These are phyloP conservation scores for Fraxinus baroniana DNA, from an alignment of 305 asterid genomes.

Conservation along the genomic window DNA sequence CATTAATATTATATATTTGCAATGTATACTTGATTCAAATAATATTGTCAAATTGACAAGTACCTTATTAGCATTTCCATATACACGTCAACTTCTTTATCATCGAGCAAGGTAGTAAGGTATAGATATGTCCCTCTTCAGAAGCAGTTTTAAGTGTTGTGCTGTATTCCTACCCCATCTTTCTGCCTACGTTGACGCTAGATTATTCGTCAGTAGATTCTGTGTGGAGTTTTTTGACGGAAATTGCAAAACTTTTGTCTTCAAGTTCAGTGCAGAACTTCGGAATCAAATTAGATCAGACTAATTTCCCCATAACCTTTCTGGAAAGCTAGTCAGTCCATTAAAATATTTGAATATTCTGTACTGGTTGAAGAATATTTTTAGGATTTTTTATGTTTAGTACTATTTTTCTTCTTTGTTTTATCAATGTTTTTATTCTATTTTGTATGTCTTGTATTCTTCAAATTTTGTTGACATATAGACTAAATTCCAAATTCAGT, in stretches of 20 bases:
- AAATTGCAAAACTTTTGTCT: not conserved
- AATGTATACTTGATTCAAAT: not conserved
- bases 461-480: constrained; percentile 16
- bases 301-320: not conserved
- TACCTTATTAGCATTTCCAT: not conserved
- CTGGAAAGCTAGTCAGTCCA: not conserved
- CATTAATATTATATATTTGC: not conserved
- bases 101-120: not conserved
- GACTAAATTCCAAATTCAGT: constrained; percentile 3
- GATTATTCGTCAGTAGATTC: not conserved
- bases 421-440: constrained; percentile 10
- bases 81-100: not conserved
- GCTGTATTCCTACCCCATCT: not conserved
- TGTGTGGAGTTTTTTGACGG: not conserved
- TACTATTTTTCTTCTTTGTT: not conserved
- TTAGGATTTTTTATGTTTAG: not conserved
- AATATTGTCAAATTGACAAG: not conserved
- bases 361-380: constrained; percentile 1
- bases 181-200: not conserved
- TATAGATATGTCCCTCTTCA: not conserved
- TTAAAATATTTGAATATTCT: not conserved
- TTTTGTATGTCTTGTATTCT: not conserved
- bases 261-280: not conserved
- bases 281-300: not conserved
- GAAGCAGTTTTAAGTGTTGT: not conserved